These are phyloP conservation scores for Trichoderma cornu-damae DNA, from an alignment of 2,329 filamentous ascomycete species.

Conservation along the genomic window DNA sequence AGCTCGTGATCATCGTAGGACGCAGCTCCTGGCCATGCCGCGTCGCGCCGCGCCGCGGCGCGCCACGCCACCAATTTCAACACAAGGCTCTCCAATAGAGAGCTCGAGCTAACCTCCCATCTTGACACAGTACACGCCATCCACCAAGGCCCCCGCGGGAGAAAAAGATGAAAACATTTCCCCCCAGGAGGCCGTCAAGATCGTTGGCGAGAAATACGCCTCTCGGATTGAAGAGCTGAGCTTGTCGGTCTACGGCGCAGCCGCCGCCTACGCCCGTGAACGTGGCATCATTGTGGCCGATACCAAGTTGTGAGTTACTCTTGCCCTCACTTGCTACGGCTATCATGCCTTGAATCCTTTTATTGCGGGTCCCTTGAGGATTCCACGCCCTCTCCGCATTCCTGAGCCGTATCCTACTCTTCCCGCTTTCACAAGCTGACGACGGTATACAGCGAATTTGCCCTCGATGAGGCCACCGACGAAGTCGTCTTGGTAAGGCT, in stretches of 20 bases:
- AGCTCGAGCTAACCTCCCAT: not conserved
- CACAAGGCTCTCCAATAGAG: not conserved
- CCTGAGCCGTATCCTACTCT: not conserved
- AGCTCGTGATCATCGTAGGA: not conserved
- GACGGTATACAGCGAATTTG: conserved; percentile 39
- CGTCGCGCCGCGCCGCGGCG: too few relatives aligned
- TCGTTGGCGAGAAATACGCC: conserved; percentile 32
- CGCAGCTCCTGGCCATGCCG: not conserved
- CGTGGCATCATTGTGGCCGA: conserved; percentile 33
- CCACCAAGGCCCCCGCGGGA: conserved; percentile 77
- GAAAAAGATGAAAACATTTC: conserved; percentile 81
- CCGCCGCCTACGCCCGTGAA: conserved; percentile 54
- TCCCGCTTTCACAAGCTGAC: not conserved
- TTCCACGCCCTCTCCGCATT: not conserved
- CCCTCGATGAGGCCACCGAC: conserved; percentile 39
- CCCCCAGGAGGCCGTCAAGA: conserved; percentile 55
- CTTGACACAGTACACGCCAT: conserved; percentile 48
- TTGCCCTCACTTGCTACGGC: not conserved
- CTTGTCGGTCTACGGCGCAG: conserved; percentile 36
- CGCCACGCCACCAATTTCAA: not conserved
- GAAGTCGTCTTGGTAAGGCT: conserved; percentile 40
- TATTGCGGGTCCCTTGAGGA: not conserved
- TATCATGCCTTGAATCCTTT: conserved; percentile 6
- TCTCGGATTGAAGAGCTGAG: conserved; percentile 32
- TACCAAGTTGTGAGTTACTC: conserved; percentile 10